Evolutionary conservation across 768 basidiomycete species (phyloP).

Genomic region (Termitomyces sp.): DNA sequence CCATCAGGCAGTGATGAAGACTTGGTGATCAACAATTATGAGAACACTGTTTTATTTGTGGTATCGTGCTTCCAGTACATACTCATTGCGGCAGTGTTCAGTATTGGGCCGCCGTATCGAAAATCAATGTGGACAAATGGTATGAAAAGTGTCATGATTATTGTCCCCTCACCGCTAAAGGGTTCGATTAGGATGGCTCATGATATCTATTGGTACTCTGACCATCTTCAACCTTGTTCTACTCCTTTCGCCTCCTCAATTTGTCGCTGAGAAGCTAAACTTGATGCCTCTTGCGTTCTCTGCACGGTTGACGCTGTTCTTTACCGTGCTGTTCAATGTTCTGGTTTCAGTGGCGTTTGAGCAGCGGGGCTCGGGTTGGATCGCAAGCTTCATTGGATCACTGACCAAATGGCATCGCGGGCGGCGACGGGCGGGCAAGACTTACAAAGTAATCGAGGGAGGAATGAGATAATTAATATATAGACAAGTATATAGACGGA

Average conservation of each 20-base stretch:
- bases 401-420: constrained; percentile 38
- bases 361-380: constrained; percentile 57
- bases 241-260: constrained; percentile 63
- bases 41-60: constrained; percentile 89
- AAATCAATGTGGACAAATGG: constrained; percentile 95
- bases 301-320: constrained; percentile 67
- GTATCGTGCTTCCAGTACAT: constrained; percentile 99
- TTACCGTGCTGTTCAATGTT: constrained; percentile 66
- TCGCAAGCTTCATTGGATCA: constrained; percentile 51
- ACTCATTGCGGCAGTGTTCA: constrained; percentile 93
- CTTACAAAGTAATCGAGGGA: constrained; percentile 83
- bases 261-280: constrained; percentile 59
- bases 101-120: constrained; percentile 95
- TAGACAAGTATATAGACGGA: neutral
- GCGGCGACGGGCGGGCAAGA: constrained; percentile 54
- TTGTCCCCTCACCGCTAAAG: neutral
- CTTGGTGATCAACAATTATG: constrained; percentile 81
- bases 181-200: constrained; percentile 60
- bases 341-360: constrained; percentile 71
- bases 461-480: constrained; percentile 56
- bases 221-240: constrained; percentile 72
- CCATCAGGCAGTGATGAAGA: constrained; percentile 57
- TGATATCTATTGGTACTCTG: constrained; percentile 68
- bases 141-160: constrained; percentile 27
- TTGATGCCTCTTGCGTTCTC: constrained; percentile 69